Percentiles rank a stretch among this genome's conserved stretches.
phyloP scores from a whole-genome alignment of 495 filamentous ascomycete genomes.

The Podospora australis region DNA sequence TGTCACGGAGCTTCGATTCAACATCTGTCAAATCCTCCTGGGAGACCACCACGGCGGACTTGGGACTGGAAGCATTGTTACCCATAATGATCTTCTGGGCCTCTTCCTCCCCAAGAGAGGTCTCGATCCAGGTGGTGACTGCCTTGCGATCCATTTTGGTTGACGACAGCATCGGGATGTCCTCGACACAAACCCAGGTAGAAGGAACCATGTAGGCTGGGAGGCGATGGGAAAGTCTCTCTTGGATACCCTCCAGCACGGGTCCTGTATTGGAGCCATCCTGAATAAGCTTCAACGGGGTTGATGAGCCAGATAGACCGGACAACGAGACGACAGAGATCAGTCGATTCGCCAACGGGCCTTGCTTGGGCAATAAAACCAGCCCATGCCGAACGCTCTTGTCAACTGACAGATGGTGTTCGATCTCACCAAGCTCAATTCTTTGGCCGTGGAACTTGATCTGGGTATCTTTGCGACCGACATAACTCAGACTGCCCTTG shows the following conservation, averaged over 20 bases:
- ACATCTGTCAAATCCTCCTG: conserved; percentile 1
- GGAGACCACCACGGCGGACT: neutral
- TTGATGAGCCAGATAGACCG: neutral
- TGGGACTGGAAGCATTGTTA: neutral
- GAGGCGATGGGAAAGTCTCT: conserved; percentile 3
- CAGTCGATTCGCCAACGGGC: conserved; percentile 34
- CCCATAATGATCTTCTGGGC: conserved; percentile 13
- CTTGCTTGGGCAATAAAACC: conserved; percentile 40
- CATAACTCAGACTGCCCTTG: conserved; percentile 43
- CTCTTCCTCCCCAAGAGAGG: conserved; percentile 7
- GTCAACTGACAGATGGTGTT: conserved; percentile 35
- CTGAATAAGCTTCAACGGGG: neutral
- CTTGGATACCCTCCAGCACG: conserved; percentile 8
- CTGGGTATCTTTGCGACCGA: conserved; percentile 33
- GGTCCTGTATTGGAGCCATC: conserved; percentile 1
- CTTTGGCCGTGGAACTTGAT: conserved; percentile 37
- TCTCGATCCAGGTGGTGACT: conserved; percentile 18
- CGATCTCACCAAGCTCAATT: conserved; percentile 46
- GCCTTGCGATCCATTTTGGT: conserved; percentile 21
- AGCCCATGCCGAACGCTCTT: conserved; percentile 31
- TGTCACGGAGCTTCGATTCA: conserved; percentile 18
- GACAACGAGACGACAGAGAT: conserved; percentile 24
- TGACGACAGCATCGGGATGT: conserved; percentile 17
- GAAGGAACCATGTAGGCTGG: conserved; percentile 50
- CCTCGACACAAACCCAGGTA: conserved; percentile 14